These are phyloP conservation scores for Pichia scutulata DNA, from an alignment of 805 yeast species.

Conservation along the genomic window DNA sequence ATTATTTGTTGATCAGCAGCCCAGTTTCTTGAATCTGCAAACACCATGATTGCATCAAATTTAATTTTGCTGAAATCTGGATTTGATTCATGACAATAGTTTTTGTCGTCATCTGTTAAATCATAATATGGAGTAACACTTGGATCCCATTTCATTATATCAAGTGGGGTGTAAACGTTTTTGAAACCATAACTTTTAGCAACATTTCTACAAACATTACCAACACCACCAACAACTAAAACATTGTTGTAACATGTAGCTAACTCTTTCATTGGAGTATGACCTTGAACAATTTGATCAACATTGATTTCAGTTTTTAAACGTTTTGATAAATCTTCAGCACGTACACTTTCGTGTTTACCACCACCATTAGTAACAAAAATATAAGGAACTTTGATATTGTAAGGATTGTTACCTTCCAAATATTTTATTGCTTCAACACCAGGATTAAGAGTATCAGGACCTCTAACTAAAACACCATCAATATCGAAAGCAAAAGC, in stretches of 20 bases:
- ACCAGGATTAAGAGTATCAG: conserved; percentile 77
- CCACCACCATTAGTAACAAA: conserved; percentile 94
- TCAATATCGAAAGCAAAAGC: conserved; percentile 93
- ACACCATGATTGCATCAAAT: conserved; percentile 79
- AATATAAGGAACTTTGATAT: conserved; percentile 73
- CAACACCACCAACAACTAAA: conserved; percentile 83
- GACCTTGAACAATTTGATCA: conserved; percentile 86
- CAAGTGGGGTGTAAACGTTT: conserved; percentile 75
- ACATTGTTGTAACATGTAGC: conserved; percentile 63
- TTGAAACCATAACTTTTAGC: conserved; percentile 80
- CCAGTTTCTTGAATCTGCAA: conserved; percentile 91
- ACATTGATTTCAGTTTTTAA: conserved; percentile 54
- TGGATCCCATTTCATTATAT: conserved; percentile 80
- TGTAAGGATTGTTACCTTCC: conserved; percentile 70
- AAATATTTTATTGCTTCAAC: conserved; percentile 61
- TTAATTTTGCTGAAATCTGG: conserved; percentile 57
- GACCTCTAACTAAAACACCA: conserved; percentile 83
- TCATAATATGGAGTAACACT: conserved; percentile 79
- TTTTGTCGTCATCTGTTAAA: conserved; percentile 62
- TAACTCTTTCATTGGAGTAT: conserved; percentile 86
- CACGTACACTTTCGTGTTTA: conserved; percentile 66
- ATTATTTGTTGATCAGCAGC: conserved; percentile 90
- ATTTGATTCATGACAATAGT: conserved; percentile 38
- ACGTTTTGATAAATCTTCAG: conserved; percentile 58
- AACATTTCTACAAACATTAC: conserved; percentile 74